A percentile compares a stretch with the other conserved stretches of the same genome.
Conservation (phyloP, 108 stramenopile species). For the Conticribra guillardii region DNA sequence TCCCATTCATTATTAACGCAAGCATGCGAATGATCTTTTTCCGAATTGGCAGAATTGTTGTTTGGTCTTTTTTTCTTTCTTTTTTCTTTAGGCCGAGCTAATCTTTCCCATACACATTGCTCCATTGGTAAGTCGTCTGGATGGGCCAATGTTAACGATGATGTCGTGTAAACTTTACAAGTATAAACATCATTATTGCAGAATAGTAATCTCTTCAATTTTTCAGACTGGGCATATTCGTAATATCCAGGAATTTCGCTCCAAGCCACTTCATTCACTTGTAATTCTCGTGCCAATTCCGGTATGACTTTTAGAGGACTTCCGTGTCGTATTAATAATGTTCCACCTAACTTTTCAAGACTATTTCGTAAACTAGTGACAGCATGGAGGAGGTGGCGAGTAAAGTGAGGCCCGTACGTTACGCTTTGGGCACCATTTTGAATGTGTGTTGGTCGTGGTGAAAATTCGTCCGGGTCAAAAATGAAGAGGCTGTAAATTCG, state of each 20-base stretch:
- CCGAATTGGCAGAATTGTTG: not conserved
- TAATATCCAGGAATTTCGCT: slow-evolving; percentile 64
- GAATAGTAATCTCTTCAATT: slow-evolving; percentile 18
- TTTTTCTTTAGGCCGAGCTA: slow-evolving; percentile 55
- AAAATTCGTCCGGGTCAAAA: slow-evolving; percentile 54
- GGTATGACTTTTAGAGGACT: slow-evolving; percentile 48
- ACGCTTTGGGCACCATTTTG: slow-evolving; percentile 26
- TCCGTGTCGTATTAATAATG: slow-evolving; percentile 61
- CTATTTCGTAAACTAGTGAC: slow-evolving; percentile 43
- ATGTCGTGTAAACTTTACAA: slow-evolving; percentile 35
- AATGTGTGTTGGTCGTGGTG: slow-evolving; percentile 49
- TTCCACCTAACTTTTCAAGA: slow-evolving; percentile 46
- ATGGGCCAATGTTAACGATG: slow-evolving; percentile 60
- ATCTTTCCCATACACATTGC: slow-evolving; percentile 43
- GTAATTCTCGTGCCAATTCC: slow-evolving; percentile 37
- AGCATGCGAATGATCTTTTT: no score
- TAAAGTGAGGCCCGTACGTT: slow-evolving; percentile 56
- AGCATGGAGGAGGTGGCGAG: slow-evolving; percentile 50
- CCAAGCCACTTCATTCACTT: slow-evolving; percentile 54
- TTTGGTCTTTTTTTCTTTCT: slow-evolving; percentile 22
- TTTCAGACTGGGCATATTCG: slow-evolving; percentile 43
- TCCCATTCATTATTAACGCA: no score
- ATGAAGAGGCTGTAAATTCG: slow-evolving; percentile 54
- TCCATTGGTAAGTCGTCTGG: slow-evolving; percentile 61
- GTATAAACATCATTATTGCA: not conserved